Base-by-base conservation (phyloP, 805 yeast genomes). In the Saccharomyces mikatae region DNA sequence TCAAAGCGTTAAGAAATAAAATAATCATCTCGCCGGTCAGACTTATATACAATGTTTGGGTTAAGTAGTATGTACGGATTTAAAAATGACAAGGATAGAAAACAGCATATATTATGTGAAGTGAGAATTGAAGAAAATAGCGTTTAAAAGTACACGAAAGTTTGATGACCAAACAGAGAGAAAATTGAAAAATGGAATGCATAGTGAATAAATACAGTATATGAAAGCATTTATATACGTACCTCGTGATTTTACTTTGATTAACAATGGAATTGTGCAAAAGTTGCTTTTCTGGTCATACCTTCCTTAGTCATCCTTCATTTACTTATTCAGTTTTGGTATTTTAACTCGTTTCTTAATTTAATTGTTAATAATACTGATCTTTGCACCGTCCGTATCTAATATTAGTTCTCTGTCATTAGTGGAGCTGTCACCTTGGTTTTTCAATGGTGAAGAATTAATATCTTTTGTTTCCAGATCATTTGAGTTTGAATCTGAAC, bases 351-450 rank as follows among this genome's bases (percentile, higher is more conserved):
- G 22, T 36, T 36, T 17, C 13, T 36, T 36, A 11, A n/a, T 22
- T 55, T 53, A 59, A 22, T 66, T 62, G 44, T 65, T 60, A 48
- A 61, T 62, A n/a, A 64, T 60, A 22, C 64, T 66, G 17, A 66
- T 58, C 49, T 64, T 64, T 3, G 71, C 68, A 53, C 66, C 64
- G 17, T 66, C 69, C 10, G 68, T 66, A 48, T 67, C 71, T n/a
- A 67, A 53, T 55, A 67, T 60, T 46, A 66, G 53, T 24, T 64
- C 62, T 17, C 59, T 64, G 30, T 56, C 62, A 17, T 55, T 55
- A 9, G 50, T 14, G 8, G 47, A 31, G 14, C 51, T 50, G 17
- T 52, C 47, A 27, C 52, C 58, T 31, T 59, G 65, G 44, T 59
- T 57, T 47, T 63, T 65, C 28, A 66, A 50, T 4, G 70, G 70